Conservation (phyloP, 305 asterid genomes). For the Ilex paraguariensis region DNA sequence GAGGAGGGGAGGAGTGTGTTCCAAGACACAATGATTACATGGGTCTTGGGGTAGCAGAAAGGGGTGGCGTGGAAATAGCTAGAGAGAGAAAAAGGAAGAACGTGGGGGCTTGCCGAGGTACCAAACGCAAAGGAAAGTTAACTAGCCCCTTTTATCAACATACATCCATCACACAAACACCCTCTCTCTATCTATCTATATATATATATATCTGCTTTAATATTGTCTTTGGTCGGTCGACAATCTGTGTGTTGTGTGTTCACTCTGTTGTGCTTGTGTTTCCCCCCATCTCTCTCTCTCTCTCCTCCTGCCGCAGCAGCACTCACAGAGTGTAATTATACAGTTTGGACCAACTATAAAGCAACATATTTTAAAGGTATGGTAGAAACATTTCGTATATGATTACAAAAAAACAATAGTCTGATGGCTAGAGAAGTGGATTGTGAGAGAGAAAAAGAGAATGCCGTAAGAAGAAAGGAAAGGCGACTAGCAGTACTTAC, state of each 20-base stretch:
- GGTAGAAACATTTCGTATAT: no score
- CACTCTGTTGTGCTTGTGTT: no score
- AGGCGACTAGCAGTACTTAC: conserved; percentile 39
- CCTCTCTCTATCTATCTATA: conserved; percentile 9
- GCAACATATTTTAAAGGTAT: no score
- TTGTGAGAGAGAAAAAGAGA: conserved; percentile 39
- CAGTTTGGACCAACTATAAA: no score
- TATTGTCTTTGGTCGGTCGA: conserved; percentile 22
- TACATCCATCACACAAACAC: conserved; percentile 12
- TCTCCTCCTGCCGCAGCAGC: no score
- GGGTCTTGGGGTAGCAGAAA: conserved; percentile 77
- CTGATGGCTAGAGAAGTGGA: conserved; percentile 5
- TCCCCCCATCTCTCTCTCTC: no score
- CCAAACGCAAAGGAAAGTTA: conserved; percentile 10
- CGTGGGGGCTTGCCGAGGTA: conserved; percentile 41
- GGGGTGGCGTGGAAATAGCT: conserved; percentile 68
- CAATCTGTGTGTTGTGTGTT: no score
- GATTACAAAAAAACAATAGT: not conserved
- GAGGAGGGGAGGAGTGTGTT: conserved; percentile 49
- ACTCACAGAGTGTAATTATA: no score
- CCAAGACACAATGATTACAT: conserved; percentile 96
- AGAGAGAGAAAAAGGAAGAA: conserved; percentile 24
- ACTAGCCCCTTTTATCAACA: conserved; percentile 30
- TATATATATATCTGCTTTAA: conserved; percentile 10
- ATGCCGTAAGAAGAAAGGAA: conserved; percentile 79